phyloP scores from a whole-genome alignment of 176 grass and related monocot species.

The Cenchrus fungigraminus region DNA sequence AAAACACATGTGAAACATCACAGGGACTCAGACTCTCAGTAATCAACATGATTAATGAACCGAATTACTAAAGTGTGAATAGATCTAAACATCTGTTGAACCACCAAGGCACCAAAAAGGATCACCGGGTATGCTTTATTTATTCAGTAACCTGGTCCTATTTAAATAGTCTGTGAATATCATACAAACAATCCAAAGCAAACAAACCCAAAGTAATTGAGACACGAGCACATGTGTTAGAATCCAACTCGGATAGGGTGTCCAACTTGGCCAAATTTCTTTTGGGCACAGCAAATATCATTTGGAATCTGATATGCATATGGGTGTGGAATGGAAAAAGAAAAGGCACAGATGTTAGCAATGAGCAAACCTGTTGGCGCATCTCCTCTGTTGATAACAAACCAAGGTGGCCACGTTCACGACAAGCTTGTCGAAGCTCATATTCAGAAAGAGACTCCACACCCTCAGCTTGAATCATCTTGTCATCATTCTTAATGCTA shows the following conservation, averaged over 20 bases:
- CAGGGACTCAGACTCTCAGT: neutral
- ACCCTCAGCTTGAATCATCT: constrained; percentile 80
- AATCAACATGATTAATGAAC: constrained; percentile 3
- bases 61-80: constrained; percentile 23
- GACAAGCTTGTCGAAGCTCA: constrained; percentile 90
- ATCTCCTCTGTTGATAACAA: constrained; percentile 90
- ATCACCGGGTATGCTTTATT: neutral
- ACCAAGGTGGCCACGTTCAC: constrained; percentile 86
- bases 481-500: constrained; percentile 98
- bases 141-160: constrained; percentile 28
- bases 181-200: constrained; percentile 16
- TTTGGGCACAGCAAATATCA: neutral
- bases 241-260: neutral
- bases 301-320: neutral
- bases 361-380: constrained; percentile 72
- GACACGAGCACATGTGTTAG: neutral
- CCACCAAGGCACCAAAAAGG: neutral
- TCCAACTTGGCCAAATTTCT: neutral
- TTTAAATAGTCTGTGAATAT: neutral
- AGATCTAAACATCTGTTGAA: neutral
- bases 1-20: constrained; percentile 25
- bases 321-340: neutral
- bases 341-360: neutral
- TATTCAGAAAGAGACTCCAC: constrained; percentile 90
- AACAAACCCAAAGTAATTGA: constrained; percentile 14